phyloP scores from a whole-genome alignment of 257 asterid genomes.

The Primulina tabacum region DNA sequence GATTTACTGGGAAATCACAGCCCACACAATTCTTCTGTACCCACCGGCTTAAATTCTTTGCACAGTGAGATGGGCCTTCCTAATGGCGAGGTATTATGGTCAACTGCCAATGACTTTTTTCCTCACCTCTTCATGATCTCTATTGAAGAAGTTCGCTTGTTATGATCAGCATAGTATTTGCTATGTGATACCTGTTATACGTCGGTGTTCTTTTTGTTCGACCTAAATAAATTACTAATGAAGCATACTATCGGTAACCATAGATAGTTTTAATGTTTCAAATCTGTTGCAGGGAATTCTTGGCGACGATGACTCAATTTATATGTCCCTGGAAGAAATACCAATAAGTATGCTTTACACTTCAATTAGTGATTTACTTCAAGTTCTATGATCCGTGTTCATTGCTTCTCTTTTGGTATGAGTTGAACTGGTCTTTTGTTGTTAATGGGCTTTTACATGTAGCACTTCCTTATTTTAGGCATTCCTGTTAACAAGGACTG shows the following conservation, averaged over 20 bases:
- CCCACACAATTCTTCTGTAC: slow-evolving; percentile 67
- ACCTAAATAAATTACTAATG: neutral
- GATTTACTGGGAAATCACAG: slow-evolving; percentile 72
- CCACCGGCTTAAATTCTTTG: slow-evolving; percentile 57
- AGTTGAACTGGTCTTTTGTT: neutral
- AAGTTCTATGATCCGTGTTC: slow-evolving; percentile 10
- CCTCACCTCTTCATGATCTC: slow-evolving; percentile 11
- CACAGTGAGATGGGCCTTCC: slow-evolving; percentile 74
- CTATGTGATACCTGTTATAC: slow-evolving; percentile 11
- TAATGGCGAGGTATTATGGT: slow-evolving; percentile 62
- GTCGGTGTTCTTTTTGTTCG: neutral
- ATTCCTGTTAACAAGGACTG: neutral
- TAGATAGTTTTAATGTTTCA: slow-evolving; percentile 15
- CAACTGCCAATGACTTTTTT: slow-evolving; percentile 19
- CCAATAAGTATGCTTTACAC: slow-evolving; percentile 65
- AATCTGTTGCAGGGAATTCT: slow-evolving; percentile 75
- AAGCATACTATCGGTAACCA: slow-evolving; percentile 11
- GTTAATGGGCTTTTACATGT: neutral
- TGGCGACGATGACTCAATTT: slow-evolving; percentile 89
- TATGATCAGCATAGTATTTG: slow-evolving; percentile 16
- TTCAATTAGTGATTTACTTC: slow-evolving; percentile 19
- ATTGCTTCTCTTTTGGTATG: slow-evolving; percentile 21
- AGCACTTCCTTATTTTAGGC: slow-evolving; percentile 9
- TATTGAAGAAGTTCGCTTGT: slow-evolving; percentile 2
- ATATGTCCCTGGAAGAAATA: slow-evolving; percentile 91